These are phyloP conservation scores for Nigrospora oryzae DNA, from an alignment of 2,329 filamentous ascomycete species.

Conservation along the genomic window DNA sequence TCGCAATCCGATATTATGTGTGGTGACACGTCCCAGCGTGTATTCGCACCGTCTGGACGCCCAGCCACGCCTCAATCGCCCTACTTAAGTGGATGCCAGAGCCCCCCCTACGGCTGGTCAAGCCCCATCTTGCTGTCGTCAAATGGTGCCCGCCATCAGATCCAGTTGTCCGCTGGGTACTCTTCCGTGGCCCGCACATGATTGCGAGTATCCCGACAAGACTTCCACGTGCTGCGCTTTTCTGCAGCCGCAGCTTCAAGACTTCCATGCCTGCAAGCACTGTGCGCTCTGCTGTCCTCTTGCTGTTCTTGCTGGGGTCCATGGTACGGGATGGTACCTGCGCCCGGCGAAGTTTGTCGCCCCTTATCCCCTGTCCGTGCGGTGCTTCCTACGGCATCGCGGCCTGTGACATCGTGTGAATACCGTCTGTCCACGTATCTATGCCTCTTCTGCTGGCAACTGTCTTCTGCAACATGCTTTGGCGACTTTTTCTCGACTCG, in stretches of 20 bases:
- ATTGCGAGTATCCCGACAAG: background rate
- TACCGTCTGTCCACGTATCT: constrained; percentile 1
- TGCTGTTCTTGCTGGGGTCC: background rate
- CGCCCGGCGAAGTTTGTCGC: background rate
- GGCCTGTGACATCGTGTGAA: background rate
- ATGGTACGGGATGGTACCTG: background rate
- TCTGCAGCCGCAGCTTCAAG: background rate
- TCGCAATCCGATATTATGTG: no score
- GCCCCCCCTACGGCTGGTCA: no score
- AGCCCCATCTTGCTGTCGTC: no score
- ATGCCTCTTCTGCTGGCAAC: background rate
- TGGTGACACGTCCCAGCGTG: no score
- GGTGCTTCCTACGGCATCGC: background rate
- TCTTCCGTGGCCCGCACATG: background rate
- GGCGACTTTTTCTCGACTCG: constrained; percentile 7
- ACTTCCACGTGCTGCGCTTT: constrained; percentile 3
- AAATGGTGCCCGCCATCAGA: no score
- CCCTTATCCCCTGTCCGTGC: background rate
- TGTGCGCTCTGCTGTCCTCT: background rate
- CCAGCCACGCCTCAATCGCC: no score
- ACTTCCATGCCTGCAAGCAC: background rate
- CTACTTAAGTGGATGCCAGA: no score
- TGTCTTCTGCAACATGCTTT: background rate
- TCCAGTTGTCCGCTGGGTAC: constrained; percentile 6
- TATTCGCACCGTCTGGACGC: no score